Percentiles rank a stretch among this genome's conserved stretches.
Conservation (phyloP, 2,329 filamentous ascomycete genomes). For the Fusarium annulatum region DNA sequence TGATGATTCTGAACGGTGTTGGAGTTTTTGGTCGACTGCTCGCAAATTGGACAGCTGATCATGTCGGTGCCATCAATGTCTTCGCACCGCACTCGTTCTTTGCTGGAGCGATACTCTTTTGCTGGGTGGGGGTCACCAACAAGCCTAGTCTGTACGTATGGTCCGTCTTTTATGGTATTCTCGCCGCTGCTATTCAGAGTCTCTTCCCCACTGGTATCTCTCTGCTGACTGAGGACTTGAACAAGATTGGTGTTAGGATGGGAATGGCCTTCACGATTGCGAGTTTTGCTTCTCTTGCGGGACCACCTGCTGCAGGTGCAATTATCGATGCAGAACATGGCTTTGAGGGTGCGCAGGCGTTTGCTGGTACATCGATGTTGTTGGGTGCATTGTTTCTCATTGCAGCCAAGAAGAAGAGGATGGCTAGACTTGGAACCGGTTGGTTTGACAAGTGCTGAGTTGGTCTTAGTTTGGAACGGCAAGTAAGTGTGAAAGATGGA, state of each 20-base stretch:
- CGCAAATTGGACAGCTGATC: constrained; percentile 69
- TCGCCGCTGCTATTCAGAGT: constrained; percentile 70
- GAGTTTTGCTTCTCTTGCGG: constrained; percentile 64
- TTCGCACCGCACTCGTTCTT: constrained; percentile 61
- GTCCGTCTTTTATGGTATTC: constrained; percentile 70
- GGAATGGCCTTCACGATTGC: constrained; percentile 69
- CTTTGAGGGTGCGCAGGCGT: constrained; percentile 62
- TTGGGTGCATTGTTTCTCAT: constrained; percentile 55
- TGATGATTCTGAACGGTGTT: constrained; percentile 73
- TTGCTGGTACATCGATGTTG: constrained; percentile 57
- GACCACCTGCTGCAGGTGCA: constrained; percentile 63
- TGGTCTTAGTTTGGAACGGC: neutral
- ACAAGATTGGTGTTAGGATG: constrained; percentile 64
- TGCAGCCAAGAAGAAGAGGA: constrained; percentile 53
- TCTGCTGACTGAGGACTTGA: constrained; percentile 63
- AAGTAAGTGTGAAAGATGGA: neutral
- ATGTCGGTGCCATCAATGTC: constrained; percentile 68
- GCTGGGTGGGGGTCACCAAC: constrained; percentile 68
- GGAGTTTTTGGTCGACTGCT: constrained; percentile 68
- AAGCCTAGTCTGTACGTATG: constrained; percentile 68
- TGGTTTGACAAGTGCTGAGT: constrained; percentile 54
- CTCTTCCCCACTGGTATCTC: constrained; percentile 71
- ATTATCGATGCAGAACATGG: constrained; percentile 58
- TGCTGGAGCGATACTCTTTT: constrained; percentile 59
- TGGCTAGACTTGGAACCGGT: constrained; percentile 51